Evolutionary conservation across 371 early-diverging fungal species (phyloP).

Genomic region (Syncephalis plumigaleata): DNA sequence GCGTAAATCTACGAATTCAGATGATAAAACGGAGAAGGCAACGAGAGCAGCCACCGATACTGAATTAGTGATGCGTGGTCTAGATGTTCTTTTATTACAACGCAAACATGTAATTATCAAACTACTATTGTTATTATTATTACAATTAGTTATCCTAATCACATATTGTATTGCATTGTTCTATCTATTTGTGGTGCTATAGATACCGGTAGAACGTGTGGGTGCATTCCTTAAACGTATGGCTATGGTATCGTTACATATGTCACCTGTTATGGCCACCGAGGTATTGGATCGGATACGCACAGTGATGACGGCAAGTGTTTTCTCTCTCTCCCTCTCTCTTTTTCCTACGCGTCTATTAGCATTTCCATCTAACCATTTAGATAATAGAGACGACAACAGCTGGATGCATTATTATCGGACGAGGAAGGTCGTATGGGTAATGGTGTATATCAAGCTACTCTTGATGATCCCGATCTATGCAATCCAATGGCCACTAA

Average conservation of each 20-base stretch:
- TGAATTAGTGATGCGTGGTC: constrained; percentile 54
- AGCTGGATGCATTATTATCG: constrained; percentile 60
- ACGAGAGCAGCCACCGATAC: constrained; percentile 35
- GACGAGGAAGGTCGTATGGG: constrained; percentile 66
- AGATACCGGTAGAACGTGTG: constrained; percentile 47
- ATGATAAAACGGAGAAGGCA: constrained; percentile 8
- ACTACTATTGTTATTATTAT: no score
- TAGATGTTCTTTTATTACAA: constrained; percentile 67
- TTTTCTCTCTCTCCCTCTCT: no score
- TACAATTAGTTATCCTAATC: no score
- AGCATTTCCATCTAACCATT: no score
- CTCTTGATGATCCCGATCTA: constrained; percentile 81
- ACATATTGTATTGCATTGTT: no score
- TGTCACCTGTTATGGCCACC: constrained; percentile 35
- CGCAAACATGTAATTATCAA: no score
- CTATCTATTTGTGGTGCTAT: no score
- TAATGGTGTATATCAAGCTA: constrained; percentile 56
- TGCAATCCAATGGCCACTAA: constrained; percentile 85
- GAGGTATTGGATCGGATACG: constrained; percentile 19
- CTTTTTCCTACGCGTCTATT: no score
- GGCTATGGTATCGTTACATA: constrained; percentile 29
- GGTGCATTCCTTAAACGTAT: constrained; percentile 46
- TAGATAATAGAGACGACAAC: constrained; percentile 49
- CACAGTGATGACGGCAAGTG: constrained; percentile 16
- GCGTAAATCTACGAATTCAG: constrained; percentile 14